Percentiles rank a stretch among this genome's conserved stretches.
Conservation (phyloP, 345 rosid genomes). For the Anacardium occidentale region DNA sequence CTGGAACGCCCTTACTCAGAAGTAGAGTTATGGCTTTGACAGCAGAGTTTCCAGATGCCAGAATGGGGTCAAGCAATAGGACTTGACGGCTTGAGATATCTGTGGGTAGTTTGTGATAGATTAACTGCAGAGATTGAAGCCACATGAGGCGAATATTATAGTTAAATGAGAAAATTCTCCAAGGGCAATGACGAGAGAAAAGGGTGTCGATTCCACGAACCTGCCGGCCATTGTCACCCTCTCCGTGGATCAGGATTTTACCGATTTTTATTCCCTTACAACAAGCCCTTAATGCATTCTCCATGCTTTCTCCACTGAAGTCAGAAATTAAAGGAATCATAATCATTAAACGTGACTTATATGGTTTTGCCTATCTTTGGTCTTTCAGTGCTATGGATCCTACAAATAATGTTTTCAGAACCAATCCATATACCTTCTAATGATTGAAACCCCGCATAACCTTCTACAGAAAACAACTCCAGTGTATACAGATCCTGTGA, state of each 20-base stretch:
- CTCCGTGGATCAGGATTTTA: slow-evolving; percentile 81
- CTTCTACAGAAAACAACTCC: slow-evolving; percentile 86
- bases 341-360: not conserved
- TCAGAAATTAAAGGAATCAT: not conserved
- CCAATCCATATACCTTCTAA: slow-evolving; percentile 58
- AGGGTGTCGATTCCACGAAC: slow-evolving; percentile 34
- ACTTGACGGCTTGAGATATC: slow-evolving; percentile 86
- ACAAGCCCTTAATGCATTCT: slow-evolving; percentile 89
- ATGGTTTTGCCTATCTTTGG: not conserved
- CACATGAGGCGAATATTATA: slow-evolving; percentile 1
- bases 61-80: slow-evolving; percentile 80
- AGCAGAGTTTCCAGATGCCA: slow-evolving; percentile 91
- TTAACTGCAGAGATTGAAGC: slow-evolving; percentile 51
- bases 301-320: slow-evolving; percentile 94
- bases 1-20: slow-evolving; percentile 80
- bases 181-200: not conserved
- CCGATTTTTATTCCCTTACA: slow-evolving; percentile 93
- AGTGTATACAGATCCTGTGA: slow-evolving; percentile 73
- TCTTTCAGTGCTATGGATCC: not conserved
- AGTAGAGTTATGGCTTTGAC: slow-evolving; percentile 73
- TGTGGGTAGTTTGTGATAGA: slow-evolving; percentile 85
- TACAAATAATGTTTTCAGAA: not conserved
- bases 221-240: slow-evolving; percentile 71
- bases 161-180: not conserved
- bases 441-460: slow-evolving; percentile 78